Evolutionary conservation across 2,329 filamentous ascomycete species (phyloP), one percentile per base, ranked within the genome.

Genomic region (Clonostachys rhizophaga): DNA sequence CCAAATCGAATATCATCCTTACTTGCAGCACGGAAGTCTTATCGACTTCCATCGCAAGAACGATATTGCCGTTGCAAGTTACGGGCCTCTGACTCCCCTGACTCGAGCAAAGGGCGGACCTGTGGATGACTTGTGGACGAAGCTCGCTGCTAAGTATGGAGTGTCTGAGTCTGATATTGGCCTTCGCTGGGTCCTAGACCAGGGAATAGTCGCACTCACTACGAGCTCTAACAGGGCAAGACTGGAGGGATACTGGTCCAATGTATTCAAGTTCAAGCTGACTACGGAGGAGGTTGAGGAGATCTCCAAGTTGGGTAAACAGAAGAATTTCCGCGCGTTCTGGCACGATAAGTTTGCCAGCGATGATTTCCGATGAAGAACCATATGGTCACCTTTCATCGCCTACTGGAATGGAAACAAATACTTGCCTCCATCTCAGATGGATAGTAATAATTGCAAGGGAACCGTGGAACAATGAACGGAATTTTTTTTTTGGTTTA

Each of bases 1-100:
- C 69, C 88, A 94, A 73, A 87, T 92, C 59, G 88, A 92, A 70
- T 84, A 80, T 58, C 86, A 94, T 65, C 87, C 88, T 0, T 89
- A 89, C 61, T 71, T 87, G 45, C 84, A 87, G 65, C 84, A 86
- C 60, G 72, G 71, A 6, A 70, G 74, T 16, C 69, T 87, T 12
- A 47, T 87, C 34, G 64, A 70, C 14, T 87, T 78, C 65, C 77
- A 76, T 62, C 72, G 72, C 54, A 63, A 75, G 57, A 68, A 84
- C 56, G 64, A 69, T 47, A 86, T 88, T 51, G 75, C 78, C 5
- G 62, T 77, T 4, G 66, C 74, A 6, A 75, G 76, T 9, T 86
- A 83, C 61, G 72, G 59, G 0, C 78, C 82, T 2, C 69, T 88
- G 47, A 72, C 73, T 1, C 72, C 77, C 4, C 55, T 76, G 3